Percentiles rank a stretch among this genome's conserved stretches.
These are phyloP conservation scores for Pyrrhoderma noxium DNA, from an alignment of 1,284 basidiomycete species.

Conservation along the genomic window DNA sequence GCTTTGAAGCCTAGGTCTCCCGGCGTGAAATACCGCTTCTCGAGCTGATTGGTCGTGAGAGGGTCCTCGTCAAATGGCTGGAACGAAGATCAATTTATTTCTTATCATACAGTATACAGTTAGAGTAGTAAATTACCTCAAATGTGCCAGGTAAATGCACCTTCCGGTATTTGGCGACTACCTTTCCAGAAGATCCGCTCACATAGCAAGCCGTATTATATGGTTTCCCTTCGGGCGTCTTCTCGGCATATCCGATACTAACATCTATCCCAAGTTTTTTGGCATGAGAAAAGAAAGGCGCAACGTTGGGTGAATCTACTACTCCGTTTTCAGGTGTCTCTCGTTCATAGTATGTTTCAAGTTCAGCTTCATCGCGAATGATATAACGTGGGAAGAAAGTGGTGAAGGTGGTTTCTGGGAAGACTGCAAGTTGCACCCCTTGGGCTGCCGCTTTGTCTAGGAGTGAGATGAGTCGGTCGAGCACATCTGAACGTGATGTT, in stretches of 20 bases:
- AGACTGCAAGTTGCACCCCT: conserved; percentile 16
- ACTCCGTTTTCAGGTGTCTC: conserved; percentile 12
- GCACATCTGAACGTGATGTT: conserved; percentile 7
- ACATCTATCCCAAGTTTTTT: conserved; percentile 17
- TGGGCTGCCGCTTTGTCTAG: conserved; percentile 13
- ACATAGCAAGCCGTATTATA: conserved; percentile 18
- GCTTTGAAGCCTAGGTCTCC: conserved; percentile 18
- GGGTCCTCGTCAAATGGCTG: conserved; percentile 18
- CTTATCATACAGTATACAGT: not conserved
- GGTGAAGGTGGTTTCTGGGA: conserved; percentile 18
- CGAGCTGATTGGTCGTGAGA: conserved; percentile 17
- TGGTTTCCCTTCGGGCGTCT: conserved; percentile 15
- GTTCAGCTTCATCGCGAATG: conserved; percentile 14
- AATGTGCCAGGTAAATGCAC: conserved; percentile 10
- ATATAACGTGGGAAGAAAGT: conserved; percentile 20
- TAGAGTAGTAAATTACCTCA: not conserved
- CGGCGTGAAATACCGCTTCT: conserved; percentile 19
- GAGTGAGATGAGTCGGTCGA: conserved; percentile 15
- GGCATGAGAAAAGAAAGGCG: conserved; percentile 15
- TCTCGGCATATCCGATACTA: conserved; percentile 17
- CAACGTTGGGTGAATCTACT: conserved; percentile 11
- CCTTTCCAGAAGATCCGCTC: conserved; percentile 6
- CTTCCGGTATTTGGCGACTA: conserved; percentile 14
- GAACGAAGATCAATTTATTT: not conserved
- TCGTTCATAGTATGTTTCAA: conserved; percentile 15